phyloP scores from a whole-genome alignment of 2,329 filamentous ascomycete species.

The Magnaporthiopsis incrustans region DNA sequence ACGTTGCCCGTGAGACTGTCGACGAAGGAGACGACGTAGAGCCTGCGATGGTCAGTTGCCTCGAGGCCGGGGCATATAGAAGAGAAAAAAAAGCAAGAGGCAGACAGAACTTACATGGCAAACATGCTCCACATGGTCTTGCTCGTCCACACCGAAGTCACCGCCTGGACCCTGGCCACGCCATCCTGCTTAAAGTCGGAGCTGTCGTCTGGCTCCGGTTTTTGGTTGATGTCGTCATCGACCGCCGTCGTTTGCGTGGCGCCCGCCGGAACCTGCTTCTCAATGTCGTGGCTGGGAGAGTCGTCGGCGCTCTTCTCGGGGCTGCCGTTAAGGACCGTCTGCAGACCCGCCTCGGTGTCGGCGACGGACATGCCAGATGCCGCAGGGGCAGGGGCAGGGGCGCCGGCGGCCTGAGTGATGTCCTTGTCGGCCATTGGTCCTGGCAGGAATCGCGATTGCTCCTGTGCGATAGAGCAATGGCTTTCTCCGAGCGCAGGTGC shows the following conservation, averaged over 20 bases:
- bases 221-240: slow-evolving; percentile 1
- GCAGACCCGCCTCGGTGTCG: not conserved
- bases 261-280: slow-evolving; percentile 1
- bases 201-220: not conserved
- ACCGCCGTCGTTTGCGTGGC: not conserved
- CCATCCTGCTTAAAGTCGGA: slow-evolving; percentile 24
- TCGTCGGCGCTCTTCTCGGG: not conserved
- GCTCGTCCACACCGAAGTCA: slow-evolving; percentile 30
- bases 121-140: slow-evolving; percentile 30
- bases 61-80: not conserved
- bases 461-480: not conserved
- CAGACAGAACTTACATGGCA: slow-evolving; percentile 24
- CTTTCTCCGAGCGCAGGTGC: not conserved
- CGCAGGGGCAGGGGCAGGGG: not conserved
- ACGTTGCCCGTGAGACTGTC: slow-evolving; percentile 27
- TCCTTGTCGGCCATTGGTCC: not conserved
- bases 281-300: not conserved
- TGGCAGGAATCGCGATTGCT: not conserved
- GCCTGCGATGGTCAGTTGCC: slow-evolving; percentile 16
- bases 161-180: slow-evolving; percentile 29
- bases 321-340: not conserved
- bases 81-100: not conserved
- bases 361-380: slow-evolving; percentile 3
- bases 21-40: slow-evolving; percentile 31
- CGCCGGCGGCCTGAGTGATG: not conserved